Base-by-base conservation (phyloP, 768 basidiomycete genomes). In the Royoungia palumana region DNA sequence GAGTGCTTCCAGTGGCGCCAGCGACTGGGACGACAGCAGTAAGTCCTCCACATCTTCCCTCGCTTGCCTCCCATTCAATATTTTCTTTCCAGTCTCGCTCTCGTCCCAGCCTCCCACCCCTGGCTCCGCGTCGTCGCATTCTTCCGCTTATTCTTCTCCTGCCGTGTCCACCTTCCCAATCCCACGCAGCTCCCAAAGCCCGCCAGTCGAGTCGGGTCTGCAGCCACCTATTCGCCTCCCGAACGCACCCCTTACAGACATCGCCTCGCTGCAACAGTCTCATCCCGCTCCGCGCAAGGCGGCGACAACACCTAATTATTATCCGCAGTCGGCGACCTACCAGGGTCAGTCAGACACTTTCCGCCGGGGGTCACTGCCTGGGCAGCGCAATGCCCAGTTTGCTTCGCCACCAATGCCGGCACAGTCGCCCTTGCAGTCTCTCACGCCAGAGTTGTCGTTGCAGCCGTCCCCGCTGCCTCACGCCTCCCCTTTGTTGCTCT, bases 11-110 rank as follows among this genome's bases (percentile, higher is more conserved):
- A 50, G 75, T 37, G 75, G 74, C 9, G 51, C 54, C 48, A 88
- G 86, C 55, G 89, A 91, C 63, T 91, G 88, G 87, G 88, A 91
- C 62, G 88, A 89, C 65, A 79, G 70, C 70, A 76, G 87, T 88
- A 64, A 62, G 85, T 65, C 3, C 61, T 4, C 3, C 0, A n/a
- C n/a, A 6, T n/a, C 0, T 34, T 2, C 6, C 4, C 16, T 2
- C 16, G 8, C 19, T 39, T 25, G 20, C 3, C n/a, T 9, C 13
- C 14, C 28, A 37, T 43, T 36, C 49, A 49, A 21, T 40, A 35
- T 8, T 14, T 32, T 27, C 7, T 27, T 41, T 22, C 11, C 44
- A 68, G 65, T 63, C 17, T 63, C 64, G 1, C 49, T 68, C 32
- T 50, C 61, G 16, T 77, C 76, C 5, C 55, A 63, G 19, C 67